Conservation (phyloP, 495 filamentous ascomycete genomes). For the Astrocystis sublimbata region DNA sequence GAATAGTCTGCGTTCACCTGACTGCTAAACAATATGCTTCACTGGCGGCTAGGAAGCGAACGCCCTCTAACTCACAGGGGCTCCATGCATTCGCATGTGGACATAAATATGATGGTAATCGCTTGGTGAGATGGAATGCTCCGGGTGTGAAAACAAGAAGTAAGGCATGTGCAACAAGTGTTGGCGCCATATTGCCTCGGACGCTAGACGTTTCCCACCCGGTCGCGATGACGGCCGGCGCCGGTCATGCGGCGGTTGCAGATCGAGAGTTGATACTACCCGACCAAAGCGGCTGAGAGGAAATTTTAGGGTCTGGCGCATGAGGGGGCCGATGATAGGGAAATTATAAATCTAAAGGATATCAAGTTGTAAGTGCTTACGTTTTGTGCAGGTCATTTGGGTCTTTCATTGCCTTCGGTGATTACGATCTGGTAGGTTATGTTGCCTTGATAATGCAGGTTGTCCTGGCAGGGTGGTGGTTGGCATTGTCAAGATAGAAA, state of each 20-base stretch:
- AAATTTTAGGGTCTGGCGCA: not conserved
- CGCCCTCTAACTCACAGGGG: not conserved
- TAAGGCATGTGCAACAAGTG: not conserved
- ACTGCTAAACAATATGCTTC: not conserved
- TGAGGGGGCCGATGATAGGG: not conserved
- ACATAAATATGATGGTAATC: not conserved
- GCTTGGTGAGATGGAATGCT: not conserved
- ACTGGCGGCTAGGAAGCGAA: not conserved
- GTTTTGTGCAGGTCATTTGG: no score
- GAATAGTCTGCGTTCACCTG: not conserved
- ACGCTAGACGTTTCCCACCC: not conserved
- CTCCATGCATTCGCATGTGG: conserved; percentile 10
- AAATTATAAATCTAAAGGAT: not conserved
- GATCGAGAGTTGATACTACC: not conserved
- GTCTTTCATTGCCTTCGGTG: no score
- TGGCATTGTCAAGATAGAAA: no score
- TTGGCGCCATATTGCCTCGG: conserved; percentile 1
- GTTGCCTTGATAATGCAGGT: no score
- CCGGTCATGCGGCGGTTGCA: not conserved
- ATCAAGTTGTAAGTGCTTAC: no score
- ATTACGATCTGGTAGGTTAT: no score
- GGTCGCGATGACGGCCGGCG: not conserved
- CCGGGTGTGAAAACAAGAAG: not conserved
- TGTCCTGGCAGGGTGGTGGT: no score
- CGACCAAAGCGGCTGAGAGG: not conserved